phyloP scores from a whole-genome alignment of 495 filamentous ascomycete genomes.

The Tuber umbilicatum region DNA sequence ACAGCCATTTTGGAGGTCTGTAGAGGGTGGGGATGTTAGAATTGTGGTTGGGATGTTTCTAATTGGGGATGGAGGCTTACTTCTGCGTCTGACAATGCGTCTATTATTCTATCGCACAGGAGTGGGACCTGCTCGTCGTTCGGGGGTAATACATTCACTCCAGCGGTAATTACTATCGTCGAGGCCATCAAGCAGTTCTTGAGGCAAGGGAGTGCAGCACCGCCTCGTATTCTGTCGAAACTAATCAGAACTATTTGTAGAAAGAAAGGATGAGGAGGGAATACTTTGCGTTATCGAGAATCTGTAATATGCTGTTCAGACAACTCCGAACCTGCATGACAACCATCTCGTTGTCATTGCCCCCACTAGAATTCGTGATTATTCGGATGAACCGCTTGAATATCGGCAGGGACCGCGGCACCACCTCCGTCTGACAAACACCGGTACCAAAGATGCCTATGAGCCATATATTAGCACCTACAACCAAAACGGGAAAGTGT shows the following conservation, averaged over 20 bases:
- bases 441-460: slow-evolving; percentile 72
- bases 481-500: not conserved
- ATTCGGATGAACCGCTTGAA: slow-evolving; percentile 81
- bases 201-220: slow-evolving; percentile 61
- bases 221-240: slow-evolving; percentile 35
- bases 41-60: not conserved
- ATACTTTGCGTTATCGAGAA: slow-evolving; percentile 42
- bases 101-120: slow-evolving; percentile 35
- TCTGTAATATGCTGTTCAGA: slow-evolving; percentile 37
- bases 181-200: slow-evolving; percentile 85
- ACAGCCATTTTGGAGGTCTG: slow-evolving; percentile 80
- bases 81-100: slow-evolving; percentile 19
- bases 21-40: slow-evolving; percentile 2
- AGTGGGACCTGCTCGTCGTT: slow-evolving; percentile 49
- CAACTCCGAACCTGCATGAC: slow-evolving; percentile 39
- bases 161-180: slow-evolving; percentile 80
- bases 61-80: slow-evolving; percentile 7
- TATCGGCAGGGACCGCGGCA: slow-evolving; percentile 84
- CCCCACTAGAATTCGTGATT: slow-evolving; percentile 51
- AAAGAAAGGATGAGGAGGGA: slow-evolving; percentile 1
- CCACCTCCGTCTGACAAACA: slow-evolving; percentile 75
- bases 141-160: slow-evolving; percentile 62
- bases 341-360: slow-evolving; percentile 40
- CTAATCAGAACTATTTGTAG: slow-evolving; percentile 8
- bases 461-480: slow-evolving; percentile 8